Evolutionary conservation across 1,284 basidiomycete species (phyloP), one percentile per base, ranked within the genome.

Genomic region (Heterobasidion occidentale): DNA sequence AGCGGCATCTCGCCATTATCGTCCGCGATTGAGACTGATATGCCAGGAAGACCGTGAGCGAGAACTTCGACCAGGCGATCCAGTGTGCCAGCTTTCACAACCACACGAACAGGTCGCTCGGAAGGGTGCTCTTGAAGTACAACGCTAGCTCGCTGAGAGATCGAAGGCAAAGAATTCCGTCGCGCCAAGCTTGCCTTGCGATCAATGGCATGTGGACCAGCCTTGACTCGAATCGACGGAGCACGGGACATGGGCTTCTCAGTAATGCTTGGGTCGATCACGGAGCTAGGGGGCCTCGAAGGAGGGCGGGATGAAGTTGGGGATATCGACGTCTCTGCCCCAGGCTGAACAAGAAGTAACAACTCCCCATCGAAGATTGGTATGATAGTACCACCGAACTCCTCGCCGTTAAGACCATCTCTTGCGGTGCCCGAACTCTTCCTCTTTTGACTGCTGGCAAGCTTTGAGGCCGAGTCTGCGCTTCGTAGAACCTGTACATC

Each of bases 1-100:
- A 92, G 67, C 0, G 87, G 81, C 71, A 87, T 88, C 66, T 91
- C 88, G 0, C 90, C 90, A 62, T 89, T 90, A 65, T 92, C 90
- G 61, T 92, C 90, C 1, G 88, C 81, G 2, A 90, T 84, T 0
- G 86, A 84, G 1, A 90, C 86, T 0, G 84, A 84, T 1, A 91
- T 80, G 38, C 84, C 85, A 52, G 83, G 81, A n/a, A 92, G 71
- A 2, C 90, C 90, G 64, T 86, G 83, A 0, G 89, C 81, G 14
- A 92, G 76, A 11, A 90, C 77, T 51, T 86, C 81, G 8, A 92
- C 85, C 3, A 92, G 73, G 19, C 79, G 76, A 58, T 88, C 85
- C 7, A 92, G 71, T 0, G 89, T 88, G 3, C 89, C 90, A 7
- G 86, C 86, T 62, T 87, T 81, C 9, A 92, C 85, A 7, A 88